A percentile compares a stretch with the other conserved stretches of the same genome.
Evolutionary conservation across 805 yeast species (phyloP).

Genomic region (Kluyveromyces nonfermentans): DNA sequence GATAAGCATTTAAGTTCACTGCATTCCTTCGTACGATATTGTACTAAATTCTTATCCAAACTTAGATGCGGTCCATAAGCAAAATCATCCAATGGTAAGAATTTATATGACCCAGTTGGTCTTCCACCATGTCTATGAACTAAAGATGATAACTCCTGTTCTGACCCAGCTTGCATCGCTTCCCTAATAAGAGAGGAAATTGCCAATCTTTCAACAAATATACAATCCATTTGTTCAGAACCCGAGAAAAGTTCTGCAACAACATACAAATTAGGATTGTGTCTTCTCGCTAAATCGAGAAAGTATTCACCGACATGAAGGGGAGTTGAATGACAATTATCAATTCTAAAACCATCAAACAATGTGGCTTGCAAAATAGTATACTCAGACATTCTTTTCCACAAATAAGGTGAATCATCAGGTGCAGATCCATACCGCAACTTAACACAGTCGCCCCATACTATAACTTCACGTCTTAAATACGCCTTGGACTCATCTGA

Average conservation of each 20-base stretch:
- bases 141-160: slow-evolving; percentile 72
- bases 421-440: slow-evolving; percentile 72
- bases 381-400: slow-evolving; percentile 82
- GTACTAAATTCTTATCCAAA: slow-evolving; percentile 24
- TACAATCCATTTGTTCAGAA: slow-evolving; percentile 79
- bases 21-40: slow-evolving; percentile 7
- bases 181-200: slow-evolving; percentile 85
- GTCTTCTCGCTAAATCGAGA: slow-evolving; percentile 77
- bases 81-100: slow-evolving; percentile 67
- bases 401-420: slow-evolving; percentile 78
- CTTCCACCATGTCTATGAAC: slow-evolving; percentile 91
- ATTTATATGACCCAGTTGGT: slow-evolving; percentile 85
- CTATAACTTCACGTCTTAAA: slow-evolving; percentile 82
- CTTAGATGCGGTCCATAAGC: slow-evolving; percentile 52
- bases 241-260: slow-evolving; percentile 95
- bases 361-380: slow-evolving; percentile 59
- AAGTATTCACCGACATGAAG: slow-evolving; percentile 86
- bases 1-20: slow-evolving; percentile 32
- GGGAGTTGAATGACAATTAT: slow-evolving; percentile 95
- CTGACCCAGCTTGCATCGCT: slow-evolving; percentile 95
- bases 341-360: slow-evolving; percentile 86
- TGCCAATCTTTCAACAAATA: slow-evolving; percentile 85
- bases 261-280: slow-evolving; percentile 78
- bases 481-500: slow-evolving; percentile 70
- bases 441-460: slow-evolving; percentile 97